Evolutionary conservation across 2,329 filamentous ascomycete genomes (phyloP).

Genomic region (Talaromyces pinophilus): DNA sequence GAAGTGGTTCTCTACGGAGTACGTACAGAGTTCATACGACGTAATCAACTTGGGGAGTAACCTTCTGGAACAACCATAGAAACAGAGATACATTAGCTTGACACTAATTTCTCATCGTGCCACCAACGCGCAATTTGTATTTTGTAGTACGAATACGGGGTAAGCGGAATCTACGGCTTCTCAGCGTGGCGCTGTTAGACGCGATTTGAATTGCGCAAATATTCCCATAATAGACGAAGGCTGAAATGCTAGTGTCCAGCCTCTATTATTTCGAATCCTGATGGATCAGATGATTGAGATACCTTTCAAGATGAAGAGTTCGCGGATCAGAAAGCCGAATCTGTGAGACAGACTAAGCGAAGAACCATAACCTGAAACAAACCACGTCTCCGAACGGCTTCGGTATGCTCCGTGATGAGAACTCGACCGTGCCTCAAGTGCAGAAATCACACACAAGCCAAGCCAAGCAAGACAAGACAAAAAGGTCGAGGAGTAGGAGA

Average conservation of each 20-base stretch:
- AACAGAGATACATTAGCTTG: constrained; percentile 10
- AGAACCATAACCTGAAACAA: constrained; percentile 8
- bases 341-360: background rate
- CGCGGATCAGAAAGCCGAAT: background rate
- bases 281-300: background rate
- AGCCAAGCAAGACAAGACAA: background rate
- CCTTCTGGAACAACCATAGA: constrained; percentile 21
- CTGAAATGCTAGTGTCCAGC: too few species aligned
- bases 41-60: background rate
- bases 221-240: background rate
- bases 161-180: background rate
- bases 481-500: background rate
- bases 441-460: background rate
- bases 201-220: background rate
- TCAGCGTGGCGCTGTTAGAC: background rate
- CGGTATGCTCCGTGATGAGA: background rate
- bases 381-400: background rate
- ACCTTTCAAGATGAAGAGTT: background rate
- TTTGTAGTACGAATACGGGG: constrained; percentile 2
- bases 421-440: background rate
- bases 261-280: background rate
- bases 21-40: background rate
- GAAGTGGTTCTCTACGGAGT: background rate
- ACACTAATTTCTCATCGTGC: background rate
- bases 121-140: background rate